These are phyloP conservation scores for Brassica carinata DNA, from an alignment of 345 rosid species.

Conservation along the genomic window DNA sequence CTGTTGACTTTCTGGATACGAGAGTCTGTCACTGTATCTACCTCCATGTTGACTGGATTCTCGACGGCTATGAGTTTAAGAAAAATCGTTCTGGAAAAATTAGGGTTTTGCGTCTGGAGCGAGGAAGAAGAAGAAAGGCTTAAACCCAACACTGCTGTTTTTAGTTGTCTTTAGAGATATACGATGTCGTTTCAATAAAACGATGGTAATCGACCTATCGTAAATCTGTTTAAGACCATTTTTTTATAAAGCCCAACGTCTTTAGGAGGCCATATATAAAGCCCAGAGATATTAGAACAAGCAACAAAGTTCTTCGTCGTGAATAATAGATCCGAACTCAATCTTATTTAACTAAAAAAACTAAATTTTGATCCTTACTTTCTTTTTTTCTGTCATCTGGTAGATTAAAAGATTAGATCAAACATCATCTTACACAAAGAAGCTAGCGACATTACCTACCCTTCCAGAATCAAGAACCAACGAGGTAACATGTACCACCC, in stretches of 20 bases:
- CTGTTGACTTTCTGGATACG: slow-evolving; percentile 27
- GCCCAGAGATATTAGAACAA: background rate
- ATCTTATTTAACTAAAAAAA: too few relatives aligned
- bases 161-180: background rate
- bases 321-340: too few relatives aligned
- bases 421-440: too few relatives aligned
- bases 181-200: background rate
- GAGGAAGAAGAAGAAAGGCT: background rate
- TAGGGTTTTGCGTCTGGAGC: slow-evolving; percentile 27
- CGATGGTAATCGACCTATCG: slow-evolving; percentile 1
- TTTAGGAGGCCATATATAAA: background rate
- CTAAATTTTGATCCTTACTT: too few relatives aligned
- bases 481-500: too few relatives aligned
- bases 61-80: background rate
- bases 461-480: too few relatives aligned
- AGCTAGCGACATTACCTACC: too few relatives aligned
- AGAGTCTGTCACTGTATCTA: slow-evolving; percentile 23
- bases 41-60: slow-evolving; percentile 26
- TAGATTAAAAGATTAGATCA: too few relatives aligned
- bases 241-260: background rate
- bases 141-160: background rate
- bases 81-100: background rate
- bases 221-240: background rate
- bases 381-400: too few relatives aligned
- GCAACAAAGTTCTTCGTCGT: background rate